These are phyloP conservation scores for Piper longum DNA, from an alignment of 164 flowering plant genomes.

Conservation along the genomic window DNA sequence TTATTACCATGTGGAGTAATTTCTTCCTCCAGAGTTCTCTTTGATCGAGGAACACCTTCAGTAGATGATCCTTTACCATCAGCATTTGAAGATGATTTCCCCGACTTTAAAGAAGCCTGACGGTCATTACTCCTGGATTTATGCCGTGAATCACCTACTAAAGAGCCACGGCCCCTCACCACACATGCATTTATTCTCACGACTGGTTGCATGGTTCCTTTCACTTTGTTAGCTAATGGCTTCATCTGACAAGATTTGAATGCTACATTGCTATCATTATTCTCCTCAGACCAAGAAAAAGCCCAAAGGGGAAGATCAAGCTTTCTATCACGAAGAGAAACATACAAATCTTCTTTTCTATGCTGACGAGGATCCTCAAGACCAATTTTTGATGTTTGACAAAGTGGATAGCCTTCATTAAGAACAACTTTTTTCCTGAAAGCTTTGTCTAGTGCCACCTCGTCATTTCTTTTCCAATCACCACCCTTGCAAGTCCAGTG, in stretches of 20 bases:
- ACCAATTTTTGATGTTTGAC: slow-evolving; percentile 80
- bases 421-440: slow-evolving; percentile 58
- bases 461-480: slow-evolving; percentile 93
- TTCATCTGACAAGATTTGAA: slow-evolving; percentile 33
- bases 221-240: slow-evolving; percentile 24
- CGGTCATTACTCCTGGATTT: slow-evolving; percentile 51
- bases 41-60: slow-evolving; percentile 35
- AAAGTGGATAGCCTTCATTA: slow-evolving; percentile 80
- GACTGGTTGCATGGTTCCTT: slow-evolving; percentile 67
- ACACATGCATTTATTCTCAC: slow-evolving; percentile 92
- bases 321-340: slow-evolving; percentile 49
- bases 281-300: slow-evolving; percentile 61
- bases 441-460: slow-evolving; percentile 42
- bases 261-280: slow-evolving; percentile 22
- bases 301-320: slow-evolving; percentile 89
- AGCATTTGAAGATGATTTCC: slow-evolving; percentile 24
- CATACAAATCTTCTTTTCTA: slow-evolving; percentile 67
- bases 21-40: slow-evolving; percentile 22
- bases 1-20: slow-evolving; percentile 18
- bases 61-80: slow-evolving; percentile 37
- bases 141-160: slow-evolving; percentile 48
- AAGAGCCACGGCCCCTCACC: slow-evolving; percentile 65
- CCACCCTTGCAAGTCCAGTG: slow-evolving; percentile 92
- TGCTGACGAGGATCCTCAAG: slow-evolving; percentile 81
- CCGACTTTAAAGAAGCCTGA: slow-evolving; percentile 34